Percentiles rank a stretch among this genome's conserved stretches.
These are phyloP conservation scores for Mycena pura DNA, from an alignment of 768 basidiomycete genomes.

Conservation along the genomic window DNA sequence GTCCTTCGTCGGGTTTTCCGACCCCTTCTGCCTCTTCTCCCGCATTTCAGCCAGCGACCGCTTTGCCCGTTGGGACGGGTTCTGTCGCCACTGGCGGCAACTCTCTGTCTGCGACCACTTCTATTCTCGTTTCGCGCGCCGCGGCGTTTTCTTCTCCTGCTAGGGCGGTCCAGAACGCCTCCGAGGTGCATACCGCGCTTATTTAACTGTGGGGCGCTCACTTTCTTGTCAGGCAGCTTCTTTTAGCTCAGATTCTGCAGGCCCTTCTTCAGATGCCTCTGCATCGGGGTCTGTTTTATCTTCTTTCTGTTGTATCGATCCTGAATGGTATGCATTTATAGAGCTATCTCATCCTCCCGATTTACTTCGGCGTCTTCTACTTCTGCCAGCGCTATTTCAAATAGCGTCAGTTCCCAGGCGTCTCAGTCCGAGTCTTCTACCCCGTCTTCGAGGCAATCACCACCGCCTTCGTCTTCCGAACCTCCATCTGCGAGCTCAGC, in stretches of 20 bases:
- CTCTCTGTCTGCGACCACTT: too few relatives aligned
- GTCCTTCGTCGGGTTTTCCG: too few relatives aligned
- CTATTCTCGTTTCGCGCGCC: too few relatives aligned
- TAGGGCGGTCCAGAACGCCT: neutral
- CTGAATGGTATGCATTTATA: neutral
- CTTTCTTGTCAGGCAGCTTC: neutral
- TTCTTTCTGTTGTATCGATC: neutral
- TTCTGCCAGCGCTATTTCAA: neutral
- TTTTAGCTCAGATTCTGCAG: neutral
- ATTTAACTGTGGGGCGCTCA: neutral
- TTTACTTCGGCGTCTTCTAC: neutral
- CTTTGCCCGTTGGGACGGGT: too few relatives aligned
- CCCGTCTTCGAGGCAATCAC: neutral
- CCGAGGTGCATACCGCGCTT: neutral
- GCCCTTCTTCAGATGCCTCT: neutral
- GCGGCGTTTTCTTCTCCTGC: neutral
- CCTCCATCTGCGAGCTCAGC: constrained; percentile 2
- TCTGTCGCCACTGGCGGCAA: neutral
- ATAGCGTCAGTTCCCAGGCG: neutral
- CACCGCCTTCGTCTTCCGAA: neutral
- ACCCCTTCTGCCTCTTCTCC: too few relatives aligned
- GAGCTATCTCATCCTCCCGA: neutral
- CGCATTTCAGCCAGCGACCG: too few relatives aligned
- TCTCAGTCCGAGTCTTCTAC: neutral
- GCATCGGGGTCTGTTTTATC: neutral